Evolutionary conservation across 2,329 filamentous ascomycete genomes (phyloP).

Genomic region (Alternaria metachromatica): DNA sequence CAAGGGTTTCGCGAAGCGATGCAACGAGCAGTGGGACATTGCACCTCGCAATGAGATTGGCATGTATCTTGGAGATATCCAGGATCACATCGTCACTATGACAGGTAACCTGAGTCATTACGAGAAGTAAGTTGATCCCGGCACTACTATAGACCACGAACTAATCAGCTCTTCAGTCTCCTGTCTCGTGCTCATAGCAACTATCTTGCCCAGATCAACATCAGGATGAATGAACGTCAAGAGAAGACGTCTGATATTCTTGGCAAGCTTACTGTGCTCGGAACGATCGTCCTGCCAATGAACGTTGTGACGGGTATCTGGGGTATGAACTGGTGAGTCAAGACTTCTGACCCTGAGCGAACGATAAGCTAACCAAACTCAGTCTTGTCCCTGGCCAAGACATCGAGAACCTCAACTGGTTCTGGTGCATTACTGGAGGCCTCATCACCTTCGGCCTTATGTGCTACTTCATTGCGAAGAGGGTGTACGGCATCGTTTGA

Average conservation of each 20-base stretch:
- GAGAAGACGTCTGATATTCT: conserved; percentile 95
- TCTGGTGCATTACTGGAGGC: conserved; percentile 70
- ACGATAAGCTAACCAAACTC: conserved; percentile 6
- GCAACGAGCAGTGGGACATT: conserved; percentile 97
- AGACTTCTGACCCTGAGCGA: neutral
- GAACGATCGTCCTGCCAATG: conserved; percentile 97
- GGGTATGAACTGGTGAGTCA: conserved; percentile 79
- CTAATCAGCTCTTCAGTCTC: conserved; percentile 63
- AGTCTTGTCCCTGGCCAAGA: conserved; percentile 88
- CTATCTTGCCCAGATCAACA: conserved; percentile 99
- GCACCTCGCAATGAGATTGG: conserved; percentile 95
- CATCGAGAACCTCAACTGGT: conserved; percentile 67
- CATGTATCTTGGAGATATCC: conserved; percentile 96
- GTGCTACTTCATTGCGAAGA: conserved; percentile 83
- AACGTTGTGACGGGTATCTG: conserved; percentile 98
- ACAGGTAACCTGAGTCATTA: conserved; percentile 95
- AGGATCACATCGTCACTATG: conserved; percentile 99
- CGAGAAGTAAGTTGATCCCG: conserved; percentile 73
- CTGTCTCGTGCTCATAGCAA: conserved; percentile 91
- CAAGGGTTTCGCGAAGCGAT: conserved; percentile 97
- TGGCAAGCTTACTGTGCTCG: conserved; percentile 91
- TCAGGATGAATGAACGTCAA: conserved; percentile 96
- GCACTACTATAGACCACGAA: neutral
- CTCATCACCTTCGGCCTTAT: conserved; percentile 78
- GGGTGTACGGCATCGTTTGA: conserved; percentile 55